Percentiles rank a stretch among this genome's conserved stretches.
These are phyloP conservation scores for Spathaspora passalidarum DNA, from an alignment of 805 yeast genomes.

Conservation along the genomic window DNA sequence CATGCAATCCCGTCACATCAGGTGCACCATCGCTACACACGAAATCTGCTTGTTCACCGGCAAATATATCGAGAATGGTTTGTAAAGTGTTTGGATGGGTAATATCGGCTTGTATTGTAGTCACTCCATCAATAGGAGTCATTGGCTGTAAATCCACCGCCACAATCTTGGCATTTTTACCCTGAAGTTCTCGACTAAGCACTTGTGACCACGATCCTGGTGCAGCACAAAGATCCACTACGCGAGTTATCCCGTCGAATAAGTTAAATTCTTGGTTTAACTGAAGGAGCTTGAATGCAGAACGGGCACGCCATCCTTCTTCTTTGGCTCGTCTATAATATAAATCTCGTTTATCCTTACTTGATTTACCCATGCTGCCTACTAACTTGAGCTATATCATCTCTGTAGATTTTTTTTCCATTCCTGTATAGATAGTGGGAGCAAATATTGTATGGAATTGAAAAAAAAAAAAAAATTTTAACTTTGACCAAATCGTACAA, in stretches of 20 bases:
- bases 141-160: conserved; percentile 97
- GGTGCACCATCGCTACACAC: conserved; percentile 99
- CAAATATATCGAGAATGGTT: conserved; percentile 74
- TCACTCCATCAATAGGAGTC: conserved; percentile 93
- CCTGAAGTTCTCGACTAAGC: conserved; percentile 64
- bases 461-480: neutral
- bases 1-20: conserved; percentile 96
- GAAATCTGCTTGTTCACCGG: conserved; percentile 90
- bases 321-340: conserved; percentile 94
- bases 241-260: conserved; percentile 69
- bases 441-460: neutral
- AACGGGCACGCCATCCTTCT: conserved; percentile 96
- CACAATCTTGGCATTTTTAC: conserved; percentile 67
- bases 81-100: conserved; percentile 90
- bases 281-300: conserved; percentile 92
- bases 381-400: neutral
- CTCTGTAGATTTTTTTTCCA: neutral
- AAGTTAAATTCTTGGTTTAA: conserved; percentile 86
- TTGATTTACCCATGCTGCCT: conserved; percentile 78
- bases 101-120: conserved; percentile 91
- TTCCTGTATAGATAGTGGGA: neutral
- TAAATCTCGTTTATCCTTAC: conserved; percentile 91
- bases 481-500: neutral
- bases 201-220: conserved; percentile 99
- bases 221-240: conserved; percentile 97